Base-by-base conservation (phyloP, 208 protist genomes). In the Leishmania amazonensis region DNA sequence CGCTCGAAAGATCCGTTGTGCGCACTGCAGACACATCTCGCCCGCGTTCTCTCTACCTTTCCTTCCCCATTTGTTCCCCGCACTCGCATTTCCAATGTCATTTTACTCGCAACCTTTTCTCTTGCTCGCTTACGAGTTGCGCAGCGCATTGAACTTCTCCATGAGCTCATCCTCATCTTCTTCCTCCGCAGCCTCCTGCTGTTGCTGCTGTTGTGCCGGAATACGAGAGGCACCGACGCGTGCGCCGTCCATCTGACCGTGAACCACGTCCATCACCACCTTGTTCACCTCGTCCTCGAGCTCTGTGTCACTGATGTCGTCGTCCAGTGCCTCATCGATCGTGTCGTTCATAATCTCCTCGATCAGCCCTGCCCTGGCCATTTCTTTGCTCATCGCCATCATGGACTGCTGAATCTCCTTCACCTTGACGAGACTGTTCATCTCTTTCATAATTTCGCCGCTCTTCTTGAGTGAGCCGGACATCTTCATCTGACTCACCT, bases 311-410 rank as follows among this genome's bases (percentile, higher is more conserved):
- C 89, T 94, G 80, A 98, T 94, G 78, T 94, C 94, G 28, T 95
- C 91, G 53, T 95, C 94, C 15, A 98, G 81, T 11, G 88, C 93
- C 74, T 87, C 81, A 81, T 98, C 96, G 47, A 98, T 86, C 15
- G 92, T 91, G 84, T 98, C 96, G 72, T 94, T 94, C 84, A 97
- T 93, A 87, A 96, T 97, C 78, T 96, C 94, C 72, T 98, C 94
- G 72, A 98, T 96, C 13, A 98, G 64, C 7, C 96, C 96, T n/a
- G 93, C 90, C 83, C 97, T 97, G 62, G 85, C 86, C 93, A 98
- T 98, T 79, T 97, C 96, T 75, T 89, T 93, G 74, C 91, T 87
- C 86, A 98, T 90, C 28, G 72, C 84, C 86, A 85, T 85, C 94
- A 98, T 98, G 40, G 89, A 81, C 75, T 93, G 80, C 72, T 86